Base-by-base conservation (phyloP, 345 rosid genomes). In the Eucalyptus sp. region DNA sequence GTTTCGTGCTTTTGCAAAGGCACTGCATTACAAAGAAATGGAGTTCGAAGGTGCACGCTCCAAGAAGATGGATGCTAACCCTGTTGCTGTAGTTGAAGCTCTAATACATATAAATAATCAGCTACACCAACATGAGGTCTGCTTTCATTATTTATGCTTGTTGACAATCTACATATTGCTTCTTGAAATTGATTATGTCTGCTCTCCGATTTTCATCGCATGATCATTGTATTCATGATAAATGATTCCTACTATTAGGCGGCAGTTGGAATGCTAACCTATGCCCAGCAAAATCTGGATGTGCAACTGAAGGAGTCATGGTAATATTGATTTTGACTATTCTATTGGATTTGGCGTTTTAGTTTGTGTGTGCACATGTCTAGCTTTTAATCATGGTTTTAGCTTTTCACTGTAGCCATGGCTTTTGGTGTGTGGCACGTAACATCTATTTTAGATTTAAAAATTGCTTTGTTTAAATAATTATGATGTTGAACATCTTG, bases 1-100 rank as follows among this genome's bases (percentile, higher is more conserved):
- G 99, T 97, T 99, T 84, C 99, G 96, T 90, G 99, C 98, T 90
- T 98, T 95, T 91, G 99, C 99, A 41, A 98, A 98, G 95, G 99
- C 99, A 56, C 91, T 98, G 91, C 99, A 98, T 92, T 98, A 98
- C 94, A 98, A 98, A 94, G 99, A 98, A 94, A 96, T 98, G 98
- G 98, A 95, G 94, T 98, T 98, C 90, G 99, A 96, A 94, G 98
- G 99, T 93, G 96, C 98, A 88, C 92, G 92, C 90, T 92, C 98
- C 49, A 95, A 94, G 90, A 94, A 93, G 95, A 96, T 94, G 97
- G 99, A 97, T 93, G 98, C 96, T 86, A 97, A 95, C 91, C 99
- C 99, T 66, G 98, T 96, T 93, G 95, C 99, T 94, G 97, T 97
- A 43, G 99, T 98, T 51, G 99, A 98, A 94, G 96, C 95, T 91